Evolutionary conservation across 2,329 filamentous ascomycete species (phyloP).

Genomic region (Fonsecaea erecta): DNA sequence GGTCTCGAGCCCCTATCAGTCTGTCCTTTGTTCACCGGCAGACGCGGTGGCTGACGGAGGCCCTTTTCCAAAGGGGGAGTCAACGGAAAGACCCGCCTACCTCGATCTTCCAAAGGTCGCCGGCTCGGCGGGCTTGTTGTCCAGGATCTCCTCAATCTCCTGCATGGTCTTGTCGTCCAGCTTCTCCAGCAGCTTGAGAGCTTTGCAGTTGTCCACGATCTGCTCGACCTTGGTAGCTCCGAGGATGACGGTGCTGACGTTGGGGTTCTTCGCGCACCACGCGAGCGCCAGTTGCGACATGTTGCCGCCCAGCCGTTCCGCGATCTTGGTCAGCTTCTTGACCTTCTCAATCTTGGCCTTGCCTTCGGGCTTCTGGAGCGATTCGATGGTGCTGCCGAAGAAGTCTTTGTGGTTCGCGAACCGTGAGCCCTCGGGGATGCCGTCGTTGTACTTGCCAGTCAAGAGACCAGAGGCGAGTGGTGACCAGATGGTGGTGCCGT

Average conservation of each 20-base stretch:
- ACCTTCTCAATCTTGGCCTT: conserved; percentile 62
- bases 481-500: conserved; percentile 67
- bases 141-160: conserved; percentile 49
- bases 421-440: conserved; percentile 63
- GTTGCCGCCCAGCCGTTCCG: conserved; percentile 66
- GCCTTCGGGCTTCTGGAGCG: conserved; percentile 43
- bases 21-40: not conserved
- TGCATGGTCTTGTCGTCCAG: conserved; percentile 52
- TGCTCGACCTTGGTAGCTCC: conserved; percentile 53
- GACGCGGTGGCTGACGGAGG: not conserved
- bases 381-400: conserved; percentile 54
- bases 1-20: not conserved
- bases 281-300: conserved; percentile 61
- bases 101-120: conserved; percentile 29
- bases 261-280: conserved; percentile 61
- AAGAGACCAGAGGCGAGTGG: conserved; percentile 66
- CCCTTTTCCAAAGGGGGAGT: not conserved
- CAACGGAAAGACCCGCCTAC: conserved; percentile 24
- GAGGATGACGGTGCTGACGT: conserved; percentile 60
- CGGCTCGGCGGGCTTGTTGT: conserved; percentile 33
- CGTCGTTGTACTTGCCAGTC: conserved; percentile 70
- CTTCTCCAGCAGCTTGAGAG: conserved; percentile 51
- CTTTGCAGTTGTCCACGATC: conserved; percentile 51
- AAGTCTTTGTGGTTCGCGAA: conserved; percentile 61
- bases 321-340: conserved; percentile 56